Conservation (phyloP, 2,329 filamentous ascomycete genomes). For the Sphaceloma murrayae region DNA sequence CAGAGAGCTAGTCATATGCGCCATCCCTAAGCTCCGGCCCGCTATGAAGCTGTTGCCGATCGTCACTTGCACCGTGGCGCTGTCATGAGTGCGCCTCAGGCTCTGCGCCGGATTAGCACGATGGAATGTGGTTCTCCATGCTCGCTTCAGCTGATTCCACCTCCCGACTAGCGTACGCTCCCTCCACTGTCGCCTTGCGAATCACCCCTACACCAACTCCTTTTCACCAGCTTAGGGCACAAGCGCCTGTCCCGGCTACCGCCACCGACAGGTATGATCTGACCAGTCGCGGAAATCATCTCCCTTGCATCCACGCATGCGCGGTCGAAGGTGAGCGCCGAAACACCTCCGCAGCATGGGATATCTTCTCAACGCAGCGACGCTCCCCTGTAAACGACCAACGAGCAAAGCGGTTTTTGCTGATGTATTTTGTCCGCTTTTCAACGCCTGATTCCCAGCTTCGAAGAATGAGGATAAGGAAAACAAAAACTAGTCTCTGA, state of each 20-base stretch:
- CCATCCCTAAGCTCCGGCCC: conserved; percentile 16
- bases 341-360: conserved; percentile 26
- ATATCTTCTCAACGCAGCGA: conserved; percentile 20
- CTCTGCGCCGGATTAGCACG: not conserved
- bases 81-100: not conserved
- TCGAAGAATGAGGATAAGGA: conserved; percentile 34
- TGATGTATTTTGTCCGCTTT: conserved; percentile 88
- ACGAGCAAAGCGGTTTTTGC: conserved; percentile 70
- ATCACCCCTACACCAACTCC: conserved; percentile 7
- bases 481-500: conserved; percentile 93
- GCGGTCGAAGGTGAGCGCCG: conserved; percentile 50
- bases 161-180: conserved; percentile 39
- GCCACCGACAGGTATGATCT: conserved; percentile 45
- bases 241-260: conserved; percentile 41
- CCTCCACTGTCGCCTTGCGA: conserved; percentile 33
- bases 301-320: conserved; percentile 44
- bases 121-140: conserved; percentile 4
- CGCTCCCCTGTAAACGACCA: conserved; percentile 24
- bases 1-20: conserved; percentile 6
- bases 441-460: conserved; percentile 47
- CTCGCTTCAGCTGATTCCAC: not conserved
- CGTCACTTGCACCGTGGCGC: not conserved
- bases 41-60: not conserved
- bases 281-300: conserved; percentile 61
- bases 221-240: conserved; percentile 15